A percentile compares a stretch with the other conserved stretches of the same genome.
These are phyloP conservation scores for Neonectria magnoliae DNA, from an alignment of 2,329 filamentous ascomycete species.

Conservation along the genomic window DNA sequence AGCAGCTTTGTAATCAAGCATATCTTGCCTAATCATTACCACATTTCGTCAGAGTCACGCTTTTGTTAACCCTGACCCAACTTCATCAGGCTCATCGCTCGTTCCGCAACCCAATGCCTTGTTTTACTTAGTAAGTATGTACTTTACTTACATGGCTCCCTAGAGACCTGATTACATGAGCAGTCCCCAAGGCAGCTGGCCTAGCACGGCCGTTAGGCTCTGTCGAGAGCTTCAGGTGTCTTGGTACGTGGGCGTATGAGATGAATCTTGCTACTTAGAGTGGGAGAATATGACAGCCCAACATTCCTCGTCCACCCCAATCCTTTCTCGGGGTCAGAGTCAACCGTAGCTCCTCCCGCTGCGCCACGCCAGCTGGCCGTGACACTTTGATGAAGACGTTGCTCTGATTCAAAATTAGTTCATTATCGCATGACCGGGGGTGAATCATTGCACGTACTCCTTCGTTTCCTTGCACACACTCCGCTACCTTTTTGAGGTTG, in stretches of 20 bases:
- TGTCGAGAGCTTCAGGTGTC: background rate
- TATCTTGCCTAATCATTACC: background rate
- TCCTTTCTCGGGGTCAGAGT: conserved; percentile 78
- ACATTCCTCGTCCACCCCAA: conserved; percentile 90
- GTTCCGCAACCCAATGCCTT: background rate
- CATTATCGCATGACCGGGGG: background rate
- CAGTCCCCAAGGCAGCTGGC: background rate
- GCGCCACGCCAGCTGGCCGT: conserved; percentile 55
- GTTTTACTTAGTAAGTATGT: background rate
- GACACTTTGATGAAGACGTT: conserved; percentile 75
- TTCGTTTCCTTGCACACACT: conserved; percentile 89
- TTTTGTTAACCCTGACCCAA: background rate
- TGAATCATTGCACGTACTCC: conserved; percentile 69
- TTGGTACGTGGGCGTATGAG: background rate
- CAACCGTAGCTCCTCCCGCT: conserved; percentile 70
- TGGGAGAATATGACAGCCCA: conserved; percentile 91
- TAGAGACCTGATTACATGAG: background rate
- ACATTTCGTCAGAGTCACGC: background rate
- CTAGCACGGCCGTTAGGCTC: background rate
- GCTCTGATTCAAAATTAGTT: conserved; percentile 60
- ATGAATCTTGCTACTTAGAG: conserved; percentile 58
- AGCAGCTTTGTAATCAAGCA: background rate
- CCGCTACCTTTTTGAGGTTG: conserved; percentile 83
- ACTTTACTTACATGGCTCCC: background rate
- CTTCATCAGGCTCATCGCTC: background rate